A percentile compares a stretch with the other conserved stretches of the same genome.
phyloP scores from a whole-genome alignment of 805 yeast species.

The Grigorovia jiainica region DNA sequence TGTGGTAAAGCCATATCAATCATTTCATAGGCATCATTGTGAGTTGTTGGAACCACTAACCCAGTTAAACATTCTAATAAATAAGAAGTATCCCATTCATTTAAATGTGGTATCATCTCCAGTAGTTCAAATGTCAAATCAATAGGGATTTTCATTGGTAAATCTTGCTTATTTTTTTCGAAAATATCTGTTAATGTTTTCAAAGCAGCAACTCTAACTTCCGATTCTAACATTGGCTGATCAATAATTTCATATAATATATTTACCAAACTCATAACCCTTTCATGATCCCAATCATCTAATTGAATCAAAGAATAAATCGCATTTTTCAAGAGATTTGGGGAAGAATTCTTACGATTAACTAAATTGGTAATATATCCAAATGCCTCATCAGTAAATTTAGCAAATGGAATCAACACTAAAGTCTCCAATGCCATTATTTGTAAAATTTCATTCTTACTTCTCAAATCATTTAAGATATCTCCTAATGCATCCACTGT shows the following conservation, averaged over 20 bases:
- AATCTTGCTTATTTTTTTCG: constrained; percentile 31
- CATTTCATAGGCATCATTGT: constrained; percentile 55
- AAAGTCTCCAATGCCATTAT: constrained; percentile 57
- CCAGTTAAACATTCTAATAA: constrained; percentile 52
- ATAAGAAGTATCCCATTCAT: constrained; percentile 69
- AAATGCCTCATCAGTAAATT: constrained; percentile 40
- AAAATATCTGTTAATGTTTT: constrained; percentile 59
- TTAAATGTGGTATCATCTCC: constrained; percentile 27
- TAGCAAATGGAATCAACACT: constrained; percentile 46
- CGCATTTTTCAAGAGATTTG: constrained; percentile 59
- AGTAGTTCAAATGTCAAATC: constrained; percentile 31
- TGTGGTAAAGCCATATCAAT: constrained; percentile 60
- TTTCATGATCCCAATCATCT: constrained; percentile 43
- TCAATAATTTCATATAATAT: constrained; percentile 19
- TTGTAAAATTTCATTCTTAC: constrained; percentile 39
- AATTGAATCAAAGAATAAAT: constrained; percentile 60
- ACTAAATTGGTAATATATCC: constrained; percentile 30
- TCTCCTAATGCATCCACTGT: constrained; percentile 48
- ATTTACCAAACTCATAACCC: constrained; percentile 40
- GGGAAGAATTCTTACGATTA: constrained; percentile 35
- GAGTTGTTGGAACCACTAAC: constrained; percentile 59
- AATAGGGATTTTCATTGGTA: constrained; percentile 32
- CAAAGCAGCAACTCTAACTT: constrained; percentile 63
- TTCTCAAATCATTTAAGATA: constrained; percentile 44
- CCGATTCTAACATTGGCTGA: constrained; percentile 43